phyloP scores from a whole-genome alignment of 2,329 filamentous ascomycete genomes.

The Diplocarpon rosae region DNA sequence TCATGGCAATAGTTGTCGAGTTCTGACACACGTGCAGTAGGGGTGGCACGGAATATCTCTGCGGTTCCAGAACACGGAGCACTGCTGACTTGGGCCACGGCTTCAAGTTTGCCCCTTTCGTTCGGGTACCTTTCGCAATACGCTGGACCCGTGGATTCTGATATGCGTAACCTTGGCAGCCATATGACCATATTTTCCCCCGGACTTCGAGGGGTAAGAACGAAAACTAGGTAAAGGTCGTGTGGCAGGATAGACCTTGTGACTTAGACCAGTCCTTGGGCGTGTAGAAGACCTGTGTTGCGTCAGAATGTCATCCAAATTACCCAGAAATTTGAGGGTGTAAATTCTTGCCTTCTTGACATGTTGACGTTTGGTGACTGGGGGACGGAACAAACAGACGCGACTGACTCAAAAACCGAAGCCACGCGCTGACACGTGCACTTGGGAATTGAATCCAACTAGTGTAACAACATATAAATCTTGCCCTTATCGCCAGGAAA shows the following conservation, averaged over 20 bases:
- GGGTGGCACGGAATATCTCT: not conserved
- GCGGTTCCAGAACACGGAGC: conserved; percentile 1
- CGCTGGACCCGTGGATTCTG: not conserved
- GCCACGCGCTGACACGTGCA: too few relatives aligned
- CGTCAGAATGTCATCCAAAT: not conserved
- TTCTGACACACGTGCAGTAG: conserved; percentile 1
- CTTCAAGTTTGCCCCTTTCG: not conserved
- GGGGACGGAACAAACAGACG: too few relatives aligned
- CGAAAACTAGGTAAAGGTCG: not conserved
- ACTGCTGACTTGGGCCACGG: not conserved
- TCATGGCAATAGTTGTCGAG: not conserved
- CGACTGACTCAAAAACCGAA: too few relatives aligned
- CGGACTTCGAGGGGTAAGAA: conserved; percentile 2
- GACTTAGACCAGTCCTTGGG: not conserved
- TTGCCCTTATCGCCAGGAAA: too few relatives aligned
- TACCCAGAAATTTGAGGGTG: not conserved
- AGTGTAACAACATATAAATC: too few relatives aligned
- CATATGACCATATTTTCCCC: not conserved
- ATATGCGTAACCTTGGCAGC: not conserved
- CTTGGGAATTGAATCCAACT: too few relatives aligned
- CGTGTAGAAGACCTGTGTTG: not conserved
- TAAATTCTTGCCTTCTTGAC: not conserved
- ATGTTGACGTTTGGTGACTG: too few relatives aligned
- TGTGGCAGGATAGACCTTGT: not conserved
- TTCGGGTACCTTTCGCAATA: conserved; percentile 1